Evolutionary conservation across 371 early-diverging fungal genomes (phyloP).

Genomic region (Rhizomucor miehei): DNA sequence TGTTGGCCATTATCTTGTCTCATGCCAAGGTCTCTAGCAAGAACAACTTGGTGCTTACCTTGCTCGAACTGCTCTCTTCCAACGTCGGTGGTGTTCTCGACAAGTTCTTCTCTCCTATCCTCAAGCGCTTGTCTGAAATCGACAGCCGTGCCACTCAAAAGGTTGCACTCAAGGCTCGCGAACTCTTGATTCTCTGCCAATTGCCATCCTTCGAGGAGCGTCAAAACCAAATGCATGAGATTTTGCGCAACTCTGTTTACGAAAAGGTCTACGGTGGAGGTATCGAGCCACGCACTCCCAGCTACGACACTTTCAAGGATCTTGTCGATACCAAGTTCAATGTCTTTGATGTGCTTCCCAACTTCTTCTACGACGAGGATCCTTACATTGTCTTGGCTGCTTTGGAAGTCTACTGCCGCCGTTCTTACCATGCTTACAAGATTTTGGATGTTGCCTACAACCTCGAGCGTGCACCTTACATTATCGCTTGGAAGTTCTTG

Average conservation of each 20-base stretch:
- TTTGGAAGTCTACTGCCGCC: slow-evolving; percentile 93
- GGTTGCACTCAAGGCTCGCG: slow-evolving; percentile 92
- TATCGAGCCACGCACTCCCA: slow-evolving; percentile 70
- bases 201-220: slow-evolving; percentile 93
- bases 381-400: slow-evolving; percentile 83
- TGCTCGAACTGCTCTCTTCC: slow-evolving; percentile 80
- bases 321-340: slow-evolving; percentile 92
- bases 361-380: slow-evolving; percentile 89
- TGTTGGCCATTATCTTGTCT: slow-evolving; percentile 76
- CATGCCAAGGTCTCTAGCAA: slow-evolving; percentile 81
- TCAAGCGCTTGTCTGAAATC: slow-evolving; percentile 83
- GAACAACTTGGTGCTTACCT: slow-evolving; percentile 70
- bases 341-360: slow-evolving; percentile 92
- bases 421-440: slow-evolving; percentile 95
- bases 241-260: slow-evolving; percentile 76
- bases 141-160: slow-evolving; percentile 76
- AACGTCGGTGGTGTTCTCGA: slow-evolving; percentile 62
- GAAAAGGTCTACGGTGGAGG: slow-evolving; percentile 77
- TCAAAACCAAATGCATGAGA: slow-evolving; percentile 77
- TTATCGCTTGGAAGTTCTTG: slow-evolving; percentile 81
- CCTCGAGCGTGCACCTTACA: slow-evolving; percentile 66
- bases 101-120: slow-evolving; percentile 72
- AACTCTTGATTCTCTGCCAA: slow-evolving; percentile 89
- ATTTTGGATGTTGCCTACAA: slow-evolving; percentile 79
- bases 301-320: slow-evolving; percentile 82